A percentile compares a stretch with the other conserved stretches of the same genome.
phyloP scores from a whole-genome alignment of 2,329 filamentous ascomycete species.

The Claviceps sorghi region DNA sequence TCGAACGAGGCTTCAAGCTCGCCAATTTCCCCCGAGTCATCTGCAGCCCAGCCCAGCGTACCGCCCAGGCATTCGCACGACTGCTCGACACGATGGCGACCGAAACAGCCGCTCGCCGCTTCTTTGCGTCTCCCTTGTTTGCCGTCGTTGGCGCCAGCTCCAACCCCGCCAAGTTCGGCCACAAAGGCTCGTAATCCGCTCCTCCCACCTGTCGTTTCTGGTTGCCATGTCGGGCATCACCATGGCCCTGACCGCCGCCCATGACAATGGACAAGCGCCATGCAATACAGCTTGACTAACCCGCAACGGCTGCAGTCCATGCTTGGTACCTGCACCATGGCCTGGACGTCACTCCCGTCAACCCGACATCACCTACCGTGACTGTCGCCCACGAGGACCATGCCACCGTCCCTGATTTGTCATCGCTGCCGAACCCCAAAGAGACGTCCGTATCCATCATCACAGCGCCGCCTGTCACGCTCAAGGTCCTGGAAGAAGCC shows the following conservation, averaged over 20 bases:
- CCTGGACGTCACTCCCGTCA: conserved; percentile 69
- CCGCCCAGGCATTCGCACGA: no score
- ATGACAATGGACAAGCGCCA: no score
- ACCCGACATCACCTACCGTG: conserved; percentile 55
- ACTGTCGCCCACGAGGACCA: conserved; percentile 43
- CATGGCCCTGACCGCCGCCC: not conserved
- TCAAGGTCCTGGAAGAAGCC: conserved; percentile 61
- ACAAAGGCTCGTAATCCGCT: conserved; percentile 49
- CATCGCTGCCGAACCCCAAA: conserved; percentile 47
- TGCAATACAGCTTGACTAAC: not conserved
- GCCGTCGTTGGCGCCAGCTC: conserved; percentile 84
- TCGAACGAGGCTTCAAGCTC: no score
- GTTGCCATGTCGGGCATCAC: not conserved
- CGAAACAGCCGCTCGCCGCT: conserved; percentile 57
- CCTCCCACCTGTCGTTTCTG: not conserved
- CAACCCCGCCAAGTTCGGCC: conserved; percentile 72
- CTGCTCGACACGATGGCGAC: conserved; percentile 35
- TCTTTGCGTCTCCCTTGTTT: conserved; percentile 68
- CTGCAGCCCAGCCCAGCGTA: no score
- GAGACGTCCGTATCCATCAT: conserved; percentile 73
- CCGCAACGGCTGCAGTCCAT: conserved; percentile 47
- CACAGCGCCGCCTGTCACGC: conserved; percentile 68
- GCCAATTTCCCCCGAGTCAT: no score
- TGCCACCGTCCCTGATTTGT: conserved; percentile 49
- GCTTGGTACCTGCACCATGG: conserved; percentile 71